Base-by-base conservation (phyloP, 768 basidiomycete species). In the Butyriboletus loyo region DNA sequence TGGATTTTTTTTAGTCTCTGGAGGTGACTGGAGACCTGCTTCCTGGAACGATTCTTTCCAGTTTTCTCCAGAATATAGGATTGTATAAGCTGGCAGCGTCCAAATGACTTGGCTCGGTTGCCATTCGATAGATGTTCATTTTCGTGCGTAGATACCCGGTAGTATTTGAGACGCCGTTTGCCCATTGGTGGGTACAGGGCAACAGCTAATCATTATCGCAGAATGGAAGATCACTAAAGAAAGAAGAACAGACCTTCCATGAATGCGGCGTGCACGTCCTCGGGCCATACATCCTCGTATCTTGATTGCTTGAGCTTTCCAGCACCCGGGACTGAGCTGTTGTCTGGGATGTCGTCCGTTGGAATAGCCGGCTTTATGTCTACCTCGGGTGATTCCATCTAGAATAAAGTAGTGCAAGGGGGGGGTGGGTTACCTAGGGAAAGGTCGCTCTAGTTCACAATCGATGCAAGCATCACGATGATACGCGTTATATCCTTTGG, bases 1-100 rank as follows among this genome's bases (percentile, higher is more conserved):
- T 70, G 60, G 11, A 63, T 63, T 32, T 68, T 73, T 47, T 75
- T 72, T 14, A 73, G 46, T 44, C 73, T 58, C 56, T 73, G 72
- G 41, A 73, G 63, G 35, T 75, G 73, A 53, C 72, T 73, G 24
- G 72, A 74, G 30, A 73, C 73, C 51, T 73, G 72, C 56, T 73
- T 73, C 50, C 72, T 61, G 34, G 72, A 72, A 15, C 72, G 69
- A 52, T 62, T 70, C 54, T 66, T 73, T 14, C 72, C 72, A 14
- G 72, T 73, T 53, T 70, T 72, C 42, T 73, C 67, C 22, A 71
- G 50, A 30, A 73, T 63, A 40, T 75, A 73, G 1, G 70, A 69
- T 28, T 75, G 72, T 31, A 73, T 75, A 21, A 73, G 64, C 54
- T 73, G 72, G 55, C 73, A 73, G 19, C 72, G 71, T 46, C 72